Evolutionary conservation across 2,329 filamentous ascomycete species (phyloP).

Genomic region (Talaromyces sp.): DNA sequence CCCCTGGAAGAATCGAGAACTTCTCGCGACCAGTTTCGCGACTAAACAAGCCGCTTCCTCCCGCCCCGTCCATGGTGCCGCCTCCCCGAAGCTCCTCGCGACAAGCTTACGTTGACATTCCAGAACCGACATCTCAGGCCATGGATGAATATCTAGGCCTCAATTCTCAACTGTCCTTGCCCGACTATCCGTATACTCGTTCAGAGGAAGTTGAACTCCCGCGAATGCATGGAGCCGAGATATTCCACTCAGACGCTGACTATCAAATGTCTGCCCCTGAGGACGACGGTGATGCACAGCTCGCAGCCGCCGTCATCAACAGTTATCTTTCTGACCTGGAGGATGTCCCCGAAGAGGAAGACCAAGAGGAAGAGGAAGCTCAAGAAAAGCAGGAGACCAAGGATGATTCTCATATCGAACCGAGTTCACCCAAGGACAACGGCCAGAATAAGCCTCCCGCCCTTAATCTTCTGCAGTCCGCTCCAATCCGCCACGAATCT

Average conservation of each 20-base stretch:
- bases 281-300: constrained; percentile 30
- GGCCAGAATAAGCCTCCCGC: constrained; percentile 16
- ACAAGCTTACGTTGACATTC: constrained; percentile 20
- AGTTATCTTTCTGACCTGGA: constrained; percentile 37
- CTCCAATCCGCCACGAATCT: constrained; percentile 23
- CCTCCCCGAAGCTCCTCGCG: constrained; percentile 37
- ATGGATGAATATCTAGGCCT: constrained; percentile 38
- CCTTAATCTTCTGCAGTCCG: constrained; percentile 9
- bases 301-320: constrained; percentile 36
- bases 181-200: background rate
- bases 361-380: constrained; percentile 20
- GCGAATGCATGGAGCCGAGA: constrained; percentile 15
- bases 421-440: constrained; percentile 7
- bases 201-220: constrained; percentile 18
- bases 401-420: constrained; percentile 15
- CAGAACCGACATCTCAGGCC: constrained; percentile 33
- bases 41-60: constrained; percentile 30
- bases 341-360: constrained; percentile 45
- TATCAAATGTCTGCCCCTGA: constrained; percentile 37
- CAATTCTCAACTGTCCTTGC: constrained; percentile 15
- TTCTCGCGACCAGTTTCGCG: constrained; percentile 51
- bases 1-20: constrained; percentile 42
- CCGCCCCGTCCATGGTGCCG: constrained; percentile 35
- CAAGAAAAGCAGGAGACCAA: constrained; percentile 20
- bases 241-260: constrained; percentile 23